Evolutionary conservation across 495 filamentous ascomycete species (phyloP).

Genomic region (Penicillium odoratum): DNA sequence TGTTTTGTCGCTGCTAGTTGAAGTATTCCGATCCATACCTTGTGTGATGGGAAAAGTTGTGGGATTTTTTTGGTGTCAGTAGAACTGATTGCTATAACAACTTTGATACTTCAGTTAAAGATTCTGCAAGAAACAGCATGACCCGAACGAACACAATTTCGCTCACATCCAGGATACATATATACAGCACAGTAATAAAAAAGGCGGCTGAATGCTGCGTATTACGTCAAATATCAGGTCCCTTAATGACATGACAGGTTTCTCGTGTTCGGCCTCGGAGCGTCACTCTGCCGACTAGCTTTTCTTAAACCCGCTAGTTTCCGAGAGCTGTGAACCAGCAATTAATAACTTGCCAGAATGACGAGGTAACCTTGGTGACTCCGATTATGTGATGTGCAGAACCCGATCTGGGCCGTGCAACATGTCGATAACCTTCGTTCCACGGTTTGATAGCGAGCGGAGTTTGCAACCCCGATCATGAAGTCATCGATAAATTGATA

Average conservation of each 20-base stretch:
- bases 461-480: conserved; percentile 15
- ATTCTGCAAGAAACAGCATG: background rate
- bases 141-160: background rate
- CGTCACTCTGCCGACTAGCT: conserved; percentile 4
- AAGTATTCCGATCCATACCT: conserved; percentile 1
- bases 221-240: conserved; percentile 20
- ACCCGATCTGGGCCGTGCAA: conserved; percentile 11
- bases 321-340: background rate
- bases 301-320: background rate
- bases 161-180: background rate
- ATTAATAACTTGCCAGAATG: background rate
- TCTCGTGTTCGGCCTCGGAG: conserved; percentile 1
- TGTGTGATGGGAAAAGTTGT: background rate
- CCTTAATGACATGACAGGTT: background rate
- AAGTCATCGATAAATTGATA: conserved; percentile 23
- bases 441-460: conserved; percentile 1
- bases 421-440: background rate
- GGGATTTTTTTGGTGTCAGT: background rate
- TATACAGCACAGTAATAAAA: background rate
- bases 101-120: background rate
- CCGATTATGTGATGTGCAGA: conserved; percentile 20
- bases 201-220: background rate
- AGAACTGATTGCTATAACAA: background rate
- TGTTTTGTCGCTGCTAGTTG: background rate
- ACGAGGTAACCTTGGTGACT: background rate